These are phyloP conservation scores for Aspergillus luchuensis DNA, from an alignment of 2,329 filamentous ascomycete species.

Conservation along the genomic window DNA sequence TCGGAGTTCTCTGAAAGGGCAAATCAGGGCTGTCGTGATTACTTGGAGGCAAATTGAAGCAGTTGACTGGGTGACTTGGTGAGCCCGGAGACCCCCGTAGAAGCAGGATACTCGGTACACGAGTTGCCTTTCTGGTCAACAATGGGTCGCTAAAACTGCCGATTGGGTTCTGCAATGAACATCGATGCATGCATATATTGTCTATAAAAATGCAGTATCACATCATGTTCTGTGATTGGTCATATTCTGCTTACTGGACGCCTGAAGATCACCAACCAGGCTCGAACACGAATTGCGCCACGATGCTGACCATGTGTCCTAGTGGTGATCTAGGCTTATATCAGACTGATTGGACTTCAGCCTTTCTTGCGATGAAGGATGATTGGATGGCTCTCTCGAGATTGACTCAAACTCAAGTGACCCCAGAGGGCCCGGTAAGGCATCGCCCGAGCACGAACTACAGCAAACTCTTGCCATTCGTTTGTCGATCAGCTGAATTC, in stretches of 20 bases:
- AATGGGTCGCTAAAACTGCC: background rate
- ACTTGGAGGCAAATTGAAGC: background rate
- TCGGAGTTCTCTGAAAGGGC: too few relatives aligned
- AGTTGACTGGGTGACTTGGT: background rate
- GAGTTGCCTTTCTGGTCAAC: background rate
- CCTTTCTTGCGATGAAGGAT: background rate
- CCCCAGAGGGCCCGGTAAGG: background rate
- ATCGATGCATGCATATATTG: conserved; percentile 4
- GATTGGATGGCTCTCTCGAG: background rate
- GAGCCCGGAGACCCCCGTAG: background rate
- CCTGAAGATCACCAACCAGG: background rate
- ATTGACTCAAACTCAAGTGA: background rate
- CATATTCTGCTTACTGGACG: conserved; percentile 1
- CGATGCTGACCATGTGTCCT: background rate
- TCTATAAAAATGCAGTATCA: conserved; percentile 2
- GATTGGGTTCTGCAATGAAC: background rate
- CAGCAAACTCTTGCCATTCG: background rate
- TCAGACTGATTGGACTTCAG: background rate
- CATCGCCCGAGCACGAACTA: background rate
- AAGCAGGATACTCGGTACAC: background rate
- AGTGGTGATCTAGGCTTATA: background rate
- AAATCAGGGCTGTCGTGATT: too few relatives aligned
- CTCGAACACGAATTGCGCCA: background rate
- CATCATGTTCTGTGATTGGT: background rate
- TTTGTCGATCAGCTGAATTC: background rate